Evolutionary conservation across 139 green algal genomes (phyloP), one percentile per base, ranked within the genome.

Genomic region (Chlorella sp.): DNA sequence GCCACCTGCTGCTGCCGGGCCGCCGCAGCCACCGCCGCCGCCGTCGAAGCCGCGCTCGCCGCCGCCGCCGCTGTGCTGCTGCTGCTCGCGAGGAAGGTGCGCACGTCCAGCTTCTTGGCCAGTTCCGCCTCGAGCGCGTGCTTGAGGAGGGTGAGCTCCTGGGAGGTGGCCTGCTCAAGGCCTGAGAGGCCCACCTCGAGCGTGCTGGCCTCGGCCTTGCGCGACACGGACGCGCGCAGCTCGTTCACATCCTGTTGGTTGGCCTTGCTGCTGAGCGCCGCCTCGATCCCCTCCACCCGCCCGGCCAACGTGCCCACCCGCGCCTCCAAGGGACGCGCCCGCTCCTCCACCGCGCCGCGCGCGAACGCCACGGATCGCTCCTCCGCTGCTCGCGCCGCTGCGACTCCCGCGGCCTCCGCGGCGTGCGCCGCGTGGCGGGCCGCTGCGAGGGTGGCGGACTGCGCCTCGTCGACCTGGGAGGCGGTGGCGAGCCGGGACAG

Each of bases 61-160:
- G 64, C 64, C 51, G 64, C 33, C 4, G 64, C 64, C 5, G 32
- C 33, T 14, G 64, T 26, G 32, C 32, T 22, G 33, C 10, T 22
- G 32, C 24, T 36, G 64, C 32, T 59, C 20, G 64, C 64, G 30
- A 70, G 64, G 33, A 70, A 70, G 32, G 64, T 70, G 32, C 33
- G 32, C 33, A 70, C 32, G 64, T 70, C 64, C 64, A 70, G 64
- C 33, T 70, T 70, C 32, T 70, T 70, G 31, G 64, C 64, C 20
- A 70, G 24, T 29, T 70, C 64, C 5, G 32, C 64, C 64, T 70
- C 30, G 14, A 64, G 17, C 24, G 55, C 55, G 24, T 29, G 55
- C 55, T 29, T n/a, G 20, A 63, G 55, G 20, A 29, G 20, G 55
- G 4, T n/a, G 20, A 55, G 42, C 42, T 55, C 42, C 10, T 17